phyloP scores from a whole-genome alignment of 345 rosid species.

The Populus pruinosa region DNA sequence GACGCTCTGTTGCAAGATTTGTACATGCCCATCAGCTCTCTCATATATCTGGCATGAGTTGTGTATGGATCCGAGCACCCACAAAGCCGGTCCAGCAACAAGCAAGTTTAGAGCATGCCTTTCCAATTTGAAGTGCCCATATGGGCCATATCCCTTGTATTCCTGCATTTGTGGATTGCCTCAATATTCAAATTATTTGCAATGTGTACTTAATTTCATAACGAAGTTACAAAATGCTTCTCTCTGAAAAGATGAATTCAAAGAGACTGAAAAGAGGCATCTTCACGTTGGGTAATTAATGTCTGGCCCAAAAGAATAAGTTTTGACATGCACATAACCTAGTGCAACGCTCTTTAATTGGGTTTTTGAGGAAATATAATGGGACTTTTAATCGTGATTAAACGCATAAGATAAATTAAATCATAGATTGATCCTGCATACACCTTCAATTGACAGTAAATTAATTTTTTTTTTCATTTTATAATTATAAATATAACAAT shows the following conservation, averaged over 20 bases:
- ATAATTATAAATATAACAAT: background rate
- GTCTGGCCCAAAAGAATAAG: too few relatives aligned
- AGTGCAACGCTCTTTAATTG: too few relatives aligned
- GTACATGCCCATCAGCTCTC: constrained; percentile 79
- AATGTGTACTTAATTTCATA: too few relatives aligned
- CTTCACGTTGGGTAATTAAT: too few relatives aligned
- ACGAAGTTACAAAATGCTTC: too few relatives aligned
- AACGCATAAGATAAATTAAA: too few relatives aligned
- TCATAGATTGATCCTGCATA: background rate
- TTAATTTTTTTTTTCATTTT: too few relatives aligned
- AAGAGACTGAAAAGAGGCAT: too few relatives aligned
- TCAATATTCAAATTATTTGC: too few relatives aligned
- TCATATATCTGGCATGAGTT: constrained; percentile 89
- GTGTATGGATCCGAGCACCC: constrained; percentile 78
- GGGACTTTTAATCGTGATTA: too few relatives aligned
- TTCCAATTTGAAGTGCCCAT: constrained; percentile 41
- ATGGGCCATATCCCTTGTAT: constrained; percentile 50
- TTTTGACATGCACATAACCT: too few relatives aligned
- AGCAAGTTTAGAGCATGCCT: constrained; percentile 64
- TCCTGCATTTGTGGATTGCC: constrained; percentile 33
- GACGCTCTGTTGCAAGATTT: constrained; percentile 67
- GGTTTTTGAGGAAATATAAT: background rate
- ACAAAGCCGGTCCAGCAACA: constrained; percentile 60
- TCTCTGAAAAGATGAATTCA: too few relatives aligned
- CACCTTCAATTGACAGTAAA: background rate